Evolutionary conservation across 257 asterid genomes (phyloP).

Genomic region (Nicotiana benthamiana): DNA sequence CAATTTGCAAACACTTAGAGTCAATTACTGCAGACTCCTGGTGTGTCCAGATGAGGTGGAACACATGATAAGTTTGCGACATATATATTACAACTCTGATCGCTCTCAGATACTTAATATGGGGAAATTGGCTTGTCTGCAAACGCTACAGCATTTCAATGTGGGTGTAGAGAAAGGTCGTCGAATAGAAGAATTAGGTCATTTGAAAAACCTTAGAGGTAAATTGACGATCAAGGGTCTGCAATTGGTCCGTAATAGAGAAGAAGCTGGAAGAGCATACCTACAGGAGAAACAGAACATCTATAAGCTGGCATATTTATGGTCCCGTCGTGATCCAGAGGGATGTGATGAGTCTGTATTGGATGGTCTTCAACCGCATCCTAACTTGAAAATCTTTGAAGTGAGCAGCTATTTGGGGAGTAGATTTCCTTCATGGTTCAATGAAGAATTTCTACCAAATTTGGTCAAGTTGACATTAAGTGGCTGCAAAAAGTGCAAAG

Average conservation of each 20-base stretch:
- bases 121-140: too few relatives aligned
- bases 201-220: too few relatives aligned
- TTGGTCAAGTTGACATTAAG: neutral
- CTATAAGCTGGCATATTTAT: neutral
- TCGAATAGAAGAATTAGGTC: too few relatives aligned
- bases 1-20: constrained; percentile 14
- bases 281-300: too few relatives aligned
- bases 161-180: too few relatives aligned
- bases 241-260: too few relatives aligned
- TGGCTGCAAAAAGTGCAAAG: neutral
- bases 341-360: constrained; percentile 1
- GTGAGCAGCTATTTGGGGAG: neutral
- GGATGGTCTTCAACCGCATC: constrained; percentile 17
- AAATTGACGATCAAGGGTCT: too few relatives aligned
- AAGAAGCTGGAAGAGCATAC: too few relatives aligned
- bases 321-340: neutral
- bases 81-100: too few relatives aligned
- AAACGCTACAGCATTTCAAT: too few relatives aligned
- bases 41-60: neutral
- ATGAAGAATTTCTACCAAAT: neutral
- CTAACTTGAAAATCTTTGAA: constrained; percentile 8
- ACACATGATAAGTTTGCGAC: constrained; percentile 9
- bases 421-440: constrained; percentile 15
- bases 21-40: neutral
- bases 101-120: too few relatives aligned